phyloP scores from a whole-genome alignment of 2,329 filamentous ascomycete species.

The Stromatinia cepivora region DNA sequence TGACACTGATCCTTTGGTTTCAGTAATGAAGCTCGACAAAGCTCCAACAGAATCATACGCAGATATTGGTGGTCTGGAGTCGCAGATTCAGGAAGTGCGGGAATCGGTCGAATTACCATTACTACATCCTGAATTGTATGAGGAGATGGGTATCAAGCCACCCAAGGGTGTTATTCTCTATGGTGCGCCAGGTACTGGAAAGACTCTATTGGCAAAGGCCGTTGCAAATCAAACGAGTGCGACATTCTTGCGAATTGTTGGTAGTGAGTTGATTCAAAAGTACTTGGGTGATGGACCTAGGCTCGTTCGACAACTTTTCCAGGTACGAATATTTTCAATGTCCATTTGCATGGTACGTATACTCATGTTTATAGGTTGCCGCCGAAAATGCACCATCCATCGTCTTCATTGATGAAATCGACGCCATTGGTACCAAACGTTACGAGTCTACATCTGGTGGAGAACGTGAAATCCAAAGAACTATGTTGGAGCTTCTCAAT shows the following conservation, averaged over 20 bases:
- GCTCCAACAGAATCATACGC: conserved; percentile 97
- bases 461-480: conserved; percentile 95
- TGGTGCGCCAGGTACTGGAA: conserved; percentile 93
- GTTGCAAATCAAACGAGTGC: conserved; percentile 99
- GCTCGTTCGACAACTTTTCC: conserved; percentile 93
- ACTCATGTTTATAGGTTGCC: conserved; percentile 62
- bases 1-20: conserved; percentile 91
- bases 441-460: conserved; percentile 97
- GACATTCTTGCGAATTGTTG: conserved; percentile 95
- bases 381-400: conserved; percentile 96
- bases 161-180: conserved; percentile 99
- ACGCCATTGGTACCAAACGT: conserved; percentile 97
- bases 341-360: not conserved
- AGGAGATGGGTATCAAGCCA: conserved; percentile 99
- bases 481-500: conserved; percentile 97
- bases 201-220: conserved; percentile 92
- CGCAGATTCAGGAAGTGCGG: conserved; percentile 94
- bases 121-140: conserved; percentile 93
- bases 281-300: conserved; percentile 95
- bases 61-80: conserved; percentile 93
- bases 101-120: conserved; percentile 96
- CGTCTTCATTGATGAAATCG: conserved; percentile 99
- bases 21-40: conserved; percentile 99
- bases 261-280: conserved; percentile 96
- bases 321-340: conserved; percentile 50